phyloP scores from a whole-genome alignment of 805 yeast genomes.

The Kluyveromyces siamensis region DNA sequence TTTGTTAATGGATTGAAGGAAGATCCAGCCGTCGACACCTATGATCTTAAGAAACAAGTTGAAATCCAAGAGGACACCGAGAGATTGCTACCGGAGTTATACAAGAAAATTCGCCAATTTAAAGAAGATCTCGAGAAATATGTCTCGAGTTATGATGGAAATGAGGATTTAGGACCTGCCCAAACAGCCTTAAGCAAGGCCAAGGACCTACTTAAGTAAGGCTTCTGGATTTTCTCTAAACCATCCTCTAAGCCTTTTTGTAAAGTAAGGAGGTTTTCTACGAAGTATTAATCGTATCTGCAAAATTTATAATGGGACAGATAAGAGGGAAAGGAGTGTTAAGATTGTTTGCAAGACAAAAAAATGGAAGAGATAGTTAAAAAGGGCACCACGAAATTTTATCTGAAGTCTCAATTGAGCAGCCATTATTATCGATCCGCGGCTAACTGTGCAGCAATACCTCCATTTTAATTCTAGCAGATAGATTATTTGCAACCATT shows the following conservation, averaged over 20 bases:
- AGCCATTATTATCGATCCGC: no score
- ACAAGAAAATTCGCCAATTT: constrained; percentile 34
- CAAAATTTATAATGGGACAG: no score
- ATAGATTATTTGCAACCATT: no score
- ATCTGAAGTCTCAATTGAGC: no score
- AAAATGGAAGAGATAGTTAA: no score
- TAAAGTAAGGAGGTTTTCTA: no score
- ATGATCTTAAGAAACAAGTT: constrained; percentile 50
- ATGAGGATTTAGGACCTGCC: constrained; percentile 26
- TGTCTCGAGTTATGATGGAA: constrained; percentile 30
- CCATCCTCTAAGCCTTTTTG: neutral
- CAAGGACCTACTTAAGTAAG: constrained; percentile 11
- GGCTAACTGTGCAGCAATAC: no score
- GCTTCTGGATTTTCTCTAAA: constrained; percentile 1
- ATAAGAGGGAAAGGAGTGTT: no score
- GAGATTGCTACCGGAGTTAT: constrained; percentile 41
- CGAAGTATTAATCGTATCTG: no score
- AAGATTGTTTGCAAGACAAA: no score
- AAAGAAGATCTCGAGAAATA: constrained; percentile 32
- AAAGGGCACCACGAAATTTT: no score
- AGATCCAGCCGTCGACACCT: constrained; percentile 42
- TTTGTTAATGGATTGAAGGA: constrained; percentile 40
- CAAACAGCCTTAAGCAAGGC: constrained; percentile 20
- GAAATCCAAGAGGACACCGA: constrained; percentile 48
- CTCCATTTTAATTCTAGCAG: no score